A percentile compares a stretch with the other conserved stretches of the same genome.
phyloP scores from a whole-genome alignment of 2,329 filamentous ascomycete genomes.

The Graphilbum ipis-grandicollis region DNA sequence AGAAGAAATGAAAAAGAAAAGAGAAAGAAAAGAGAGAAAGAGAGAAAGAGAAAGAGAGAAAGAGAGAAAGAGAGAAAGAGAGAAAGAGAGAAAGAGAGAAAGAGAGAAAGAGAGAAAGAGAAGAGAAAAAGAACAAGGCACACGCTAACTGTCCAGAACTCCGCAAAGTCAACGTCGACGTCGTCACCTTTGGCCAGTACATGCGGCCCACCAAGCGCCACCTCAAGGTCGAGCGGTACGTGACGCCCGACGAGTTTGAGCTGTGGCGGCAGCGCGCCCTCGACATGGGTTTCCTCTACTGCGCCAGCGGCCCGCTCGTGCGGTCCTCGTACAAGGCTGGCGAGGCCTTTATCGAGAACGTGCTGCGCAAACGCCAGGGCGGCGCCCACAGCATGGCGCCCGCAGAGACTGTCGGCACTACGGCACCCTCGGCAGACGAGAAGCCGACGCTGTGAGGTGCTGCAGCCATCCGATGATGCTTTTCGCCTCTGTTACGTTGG shows the following conservation, averaged over 20 bases:
- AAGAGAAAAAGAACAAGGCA: neutral
- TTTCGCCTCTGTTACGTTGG: too few species aligned
- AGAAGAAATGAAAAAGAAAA: neutral
- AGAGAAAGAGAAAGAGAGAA: neutral
- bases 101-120: too few species aligned
- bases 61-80: neutral
- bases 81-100: too few species aligned
- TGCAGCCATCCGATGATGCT: too few species aligned
- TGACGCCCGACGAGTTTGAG: slow-evolving; percentile 83
- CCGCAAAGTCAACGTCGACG: slow-evolving; percentile 65
- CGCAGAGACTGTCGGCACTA: neutral
- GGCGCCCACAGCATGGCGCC: slow-evolving; percentile 14
- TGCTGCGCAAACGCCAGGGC: slow-evolving; percentile 63
- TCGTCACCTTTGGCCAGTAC: slow-evolving; percentile 98
- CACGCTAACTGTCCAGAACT: slow-evolving; percentile 38
- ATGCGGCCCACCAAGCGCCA: slow-evolving; percentile 98
- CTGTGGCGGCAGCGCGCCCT: slow-evolving; percentile 78
- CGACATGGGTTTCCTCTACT: slow-evolving; percentile 93
- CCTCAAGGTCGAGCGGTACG: slow-evolving; percentile 90
- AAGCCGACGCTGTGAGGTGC: too few species aligned
- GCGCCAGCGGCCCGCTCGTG: slow-evolving; percentile 81
- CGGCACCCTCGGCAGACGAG: neutral
- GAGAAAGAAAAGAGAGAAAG: neutral
- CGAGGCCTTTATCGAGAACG: slow-evolving; percentile 97
- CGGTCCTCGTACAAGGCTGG: slow-evolving; percentile 95